A percentile compares a stretch with the other conserved stretches of the same genome.
These are phyloP conservation scores for Syzygium aqueum DNA, from an alignment of 345 rosid genomes.

Conservation along the genomic window DNA sequence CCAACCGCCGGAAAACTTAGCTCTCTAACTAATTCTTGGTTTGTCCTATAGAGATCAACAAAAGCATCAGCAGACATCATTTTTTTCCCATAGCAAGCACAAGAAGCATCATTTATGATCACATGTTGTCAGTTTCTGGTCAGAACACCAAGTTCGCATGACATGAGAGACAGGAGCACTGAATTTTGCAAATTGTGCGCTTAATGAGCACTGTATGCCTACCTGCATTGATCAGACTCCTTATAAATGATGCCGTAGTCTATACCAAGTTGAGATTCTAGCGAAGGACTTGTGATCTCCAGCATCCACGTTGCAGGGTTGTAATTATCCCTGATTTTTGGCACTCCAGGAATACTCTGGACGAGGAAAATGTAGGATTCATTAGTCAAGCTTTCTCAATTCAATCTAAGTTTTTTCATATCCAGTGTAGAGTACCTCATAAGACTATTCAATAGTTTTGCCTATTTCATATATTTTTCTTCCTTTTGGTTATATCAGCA, in stretches of 20 bases:
- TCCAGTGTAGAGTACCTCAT: not conserved
- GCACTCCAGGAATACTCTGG: conserved; percentile 24
- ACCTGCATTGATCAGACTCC: conserved; percentile 12
- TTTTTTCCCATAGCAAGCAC: not conserved
- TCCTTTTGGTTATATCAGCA: not conserved
- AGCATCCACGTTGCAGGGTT: conserved; percentile 58
- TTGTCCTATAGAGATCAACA: conserved; percentile 7
- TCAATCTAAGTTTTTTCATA: not conserved
- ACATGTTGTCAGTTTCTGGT: not conserved
- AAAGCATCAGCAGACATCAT: not conserved
- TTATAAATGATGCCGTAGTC: conserved; percentile 22
- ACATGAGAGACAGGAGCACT: not conserved
- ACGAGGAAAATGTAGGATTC: not conserved
- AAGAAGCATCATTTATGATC: not conserved
- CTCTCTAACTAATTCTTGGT: conserved; percentile 9
- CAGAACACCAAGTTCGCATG: not conserved
- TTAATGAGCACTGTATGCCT: not conserved
- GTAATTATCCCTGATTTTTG: conserved; percentile 27
- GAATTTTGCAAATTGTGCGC: not conserved
- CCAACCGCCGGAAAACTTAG: conserved; percentile 7
- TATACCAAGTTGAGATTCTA: conserved; percentile 17
- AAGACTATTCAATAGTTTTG: not conserved
- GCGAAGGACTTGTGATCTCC: conserved; percentile 20
- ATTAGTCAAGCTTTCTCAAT: not conserved
- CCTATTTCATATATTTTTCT: not conserved